These are phyloP conservation scores for Colletotrichum sp. DNA, from an alignment of 2,329 filamentous ascomycete genomes.

Conservation along the genomic window DNA sequence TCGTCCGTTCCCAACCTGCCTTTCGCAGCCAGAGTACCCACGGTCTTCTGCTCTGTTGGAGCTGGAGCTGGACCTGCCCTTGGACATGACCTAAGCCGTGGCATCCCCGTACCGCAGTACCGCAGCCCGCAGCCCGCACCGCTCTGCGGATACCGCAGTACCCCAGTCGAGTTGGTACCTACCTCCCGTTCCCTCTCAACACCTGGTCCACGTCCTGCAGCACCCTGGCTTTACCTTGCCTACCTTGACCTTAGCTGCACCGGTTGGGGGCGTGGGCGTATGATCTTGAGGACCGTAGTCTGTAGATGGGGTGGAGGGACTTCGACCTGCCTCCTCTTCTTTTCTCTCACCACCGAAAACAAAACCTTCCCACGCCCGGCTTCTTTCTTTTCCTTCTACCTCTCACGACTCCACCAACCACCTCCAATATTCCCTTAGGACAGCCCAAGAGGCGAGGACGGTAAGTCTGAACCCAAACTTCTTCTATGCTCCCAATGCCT, in stretches of 20 bases:
- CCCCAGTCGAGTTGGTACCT: constrained; percentile 6
- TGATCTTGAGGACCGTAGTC: neutral
- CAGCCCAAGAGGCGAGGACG: constrained; percentile 24
- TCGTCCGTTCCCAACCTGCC: neutral
- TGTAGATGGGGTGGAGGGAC: constrained; percentile 12
- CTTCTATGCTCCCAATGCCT: constrained; percentile 18
- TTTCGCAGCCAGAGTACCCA: neutral
- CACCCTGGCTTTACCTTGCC: constrained; percentile 5
- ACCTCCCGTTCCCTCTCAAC: neutral
- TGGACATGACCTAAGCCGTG: neutral
- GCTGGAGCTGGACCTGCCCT: neutral
- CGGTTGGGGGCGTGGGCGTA: constrained; percentile 5
- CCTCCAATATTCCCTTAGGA: constrained; percentile 28
- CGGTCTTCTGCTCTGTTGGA: neutral
- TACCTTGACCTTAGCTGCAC: constrained; percentile 4
- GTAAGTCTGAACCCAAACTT: constrained; percentile 16
- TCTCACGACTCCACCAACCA: constrained; percentile 39
- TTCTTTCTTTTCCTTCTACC: constrained; percentile 31
- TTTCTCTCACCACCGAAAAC: constrained; percentile 26
- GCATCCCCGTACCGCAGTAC: neutral
- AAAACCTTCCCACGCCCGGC: constrained; percentile 25
- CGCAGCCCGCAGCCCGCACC: neutral
- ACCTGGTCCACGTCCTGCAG: neutral
- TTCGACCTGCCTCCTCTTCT: constrained; percentile 24
- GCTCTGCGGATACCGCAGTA: constrained; percentile 14